Evolutionary conservation across 192 early-diverging fungal species (phyloP).

Genomic region (Umbelopsis sp.): DNA sequence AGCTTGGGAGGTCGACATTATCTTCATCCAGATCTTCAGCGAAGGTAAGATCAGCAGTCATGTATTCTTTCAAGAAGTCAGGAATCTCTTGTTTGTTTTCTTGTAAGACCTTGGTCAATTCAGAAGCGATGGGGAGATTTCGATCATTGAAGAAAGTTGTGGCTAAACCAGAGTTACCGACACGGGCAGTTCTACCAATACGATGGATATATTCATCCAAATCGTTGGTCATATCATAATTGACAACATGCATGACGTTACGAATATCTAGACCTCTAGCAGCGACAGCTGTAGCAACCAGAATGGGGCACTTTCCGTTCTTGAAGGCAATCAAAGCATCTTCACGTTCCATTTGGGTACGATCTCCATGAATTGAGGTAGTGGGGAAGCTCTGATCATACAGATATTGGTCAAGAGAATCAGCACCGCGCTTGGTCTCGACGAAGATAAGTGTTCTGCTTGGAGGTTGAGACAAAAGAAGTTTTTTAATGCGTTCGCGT

Average conservation of each 20-base stretch:
- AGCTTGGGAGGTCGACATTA: slow-evolving; percentile 27
- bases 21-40: slow-evolving; percentile 42
- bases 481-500: slow-evolving; percentile 42
- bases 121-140: slow-evolving; percentile 40
- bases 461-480: slow-evolving; percentile 50
- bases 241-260: slow-evolving; percentile 78
- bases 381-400: slow-evolving; percentile 71
- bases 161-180: slow-evolving; percentile 58
- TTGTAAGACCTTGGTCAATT: slow-evolving; percentile 51
- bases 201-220: slow-evolving; percentile 81
- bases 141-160: slow-evolving; percentile 55
- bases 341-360: slow-evolving; percentile 80
- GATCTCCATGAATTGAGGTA: slow-evolving; percentile 85
- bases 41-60: slow-evolving; percentile 23
- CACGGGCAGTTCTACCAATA: slow-evolving; percentile 71
- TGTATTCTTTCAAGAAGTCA: slow-evolving; percentile 47
- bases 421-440: slow-evolving; percentile 79
- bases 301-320: slow-evolving; percentile 56
- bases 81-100: slow-evolving; percentile 65
- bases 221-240: slow-evolving; percentile 75
- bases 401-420: slow-evolving; percentile 73
- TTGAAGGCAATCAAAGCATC: slow-evolving; percentile 73
- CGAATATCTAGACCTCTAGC: slow-evolving; percentile 79
- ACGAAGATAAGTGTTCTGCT: slow-evolving; percentile 81
- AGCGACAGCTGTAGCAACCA: slow-evolving; percentile 80